Evolutionary conservation across 73 alveolate species (phyloP).

Genomic region (Paramecium bursaria): DNA sequence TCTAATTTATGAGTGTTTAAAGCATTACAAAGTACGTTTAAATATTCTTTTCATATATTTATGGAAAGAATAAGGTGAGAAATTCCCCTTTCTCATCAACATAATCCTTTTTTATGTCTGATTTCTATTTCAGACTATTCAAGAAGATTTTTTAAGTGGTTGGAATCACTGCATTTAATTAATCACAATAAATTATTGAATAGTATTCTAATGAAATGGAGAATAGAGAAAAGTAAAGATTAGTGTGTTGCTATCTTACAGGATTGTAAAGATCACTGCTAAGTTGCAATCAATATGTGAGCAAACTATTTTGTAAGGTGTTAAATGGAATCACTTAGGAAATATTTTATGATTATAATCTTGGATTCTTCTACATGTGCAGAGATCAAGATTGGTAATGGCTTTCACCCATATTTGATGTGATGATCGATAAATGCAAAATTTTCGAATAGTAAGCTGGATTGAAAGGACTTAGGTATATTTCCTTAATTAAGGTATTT

Average conservation of each 20-base stretch:
- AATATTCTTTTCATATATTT: conserved; percentile 48
- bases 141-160: conserved; percentile 49
- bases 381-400: conserved; percentile 64
- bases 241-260: conserved; percentile 55
- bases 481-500: conserved; percentile 17
- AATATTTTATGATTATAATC: conserved; percentile 54
- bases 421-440: conserved; percentile 26
- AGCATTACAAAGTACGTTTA: conserved; percentile 50
- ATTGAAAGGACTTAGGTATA: conserved; percentile 43
- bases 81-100: conserved; percentile 56
- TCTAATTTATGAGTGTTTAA: conserved; percentile 48
- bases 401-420: neutral
- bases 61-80: conserved; percentile 49
- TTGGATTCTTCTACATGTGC: conserved; percentile 56
- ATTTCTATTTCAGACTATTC: conserved; percentile 51
- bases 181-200: conserved; percentile 24
- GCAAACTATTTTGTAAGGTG: conserved; percentile 4
- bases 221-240: conserved; percentile 37
- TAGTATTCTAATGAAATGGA: neutral
- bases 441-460: conserved; percentile 27
- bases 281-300: neutral
- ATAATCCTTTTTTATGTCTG: conserved; percentile 55
- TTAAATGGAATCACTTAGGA: conserved; percentile 31
- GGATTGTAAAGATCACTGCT: conserved; percentile 39
- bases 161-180: conserved; percentile 29